Percentiles rank a stretch among this genome's conserved stretches.
phyloP scores from a whole-genome alignment of 2,329 filamentous ascomycete genomes.

The Dissoconium aciculare region DNA sequence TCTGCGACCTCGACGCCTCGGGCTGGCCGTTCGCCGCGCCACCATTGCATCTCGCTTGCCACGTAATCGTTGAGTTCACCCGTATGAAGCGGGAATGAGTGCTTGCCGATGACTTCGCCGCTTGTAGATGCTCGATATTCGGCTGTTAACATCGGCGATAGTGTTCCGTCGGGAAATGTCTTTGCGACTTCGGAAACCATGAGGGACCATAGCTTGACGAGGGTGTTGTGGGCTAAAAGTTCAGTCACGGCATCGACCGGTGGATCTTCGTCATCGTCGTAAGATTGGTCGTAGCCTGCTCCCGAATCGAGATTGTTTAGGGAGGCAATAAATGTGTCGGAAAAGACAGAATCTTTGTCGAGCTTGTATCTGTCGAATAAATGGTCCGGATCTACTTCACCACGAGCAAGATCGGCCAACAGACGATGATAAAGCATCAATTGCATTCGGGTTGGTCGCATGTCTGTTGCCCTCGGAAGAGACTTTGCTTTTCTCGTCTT shows the following conservation, averaged over 20 bases:
- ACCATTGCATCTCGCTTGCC: slow-evolving; percentile 63
- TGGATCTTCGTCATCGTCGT: slow-evolving; percentile 18
- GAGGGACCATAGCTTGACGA: slow-evolving; percentile 44
- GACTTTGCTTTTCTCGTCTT: slow-evolving; percentile 62
- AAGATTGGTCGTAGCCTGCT: not conserved
- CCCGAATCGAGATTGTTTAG: slow-evolving; percentile 51
- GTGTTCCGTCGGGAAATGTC: slow-evolving; percentile 22
- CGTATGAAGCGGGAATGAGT: slow-evolving; percentile 52
- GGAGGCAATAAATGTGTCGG: slow-evolving; percentile 63
- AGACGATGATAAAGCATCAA: slow-evolving; percentile 81
- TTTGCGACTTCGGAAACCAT: slow-evolving; percentile 46
- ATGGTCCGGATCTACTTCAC: slow-evolving; percentile 51
- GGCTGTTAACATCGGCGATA: slow-evolving; percentile 43
- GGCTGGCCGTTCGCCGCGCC: slow-evolving; percentile 60
- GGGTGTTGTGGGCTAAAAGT: slow-evolving; percentile 43
- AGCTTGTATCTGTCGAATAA: slow-evolving; percentile 61
- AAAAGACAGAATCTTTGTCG: slow-evolving; percentile 51
- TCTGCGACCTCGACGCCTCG: slow-evolving; percentile 69
- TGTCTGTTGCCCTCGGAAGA: slow-evolving; percentile 48
- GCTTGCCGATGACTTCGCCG: slow-evolving; percentile 41
- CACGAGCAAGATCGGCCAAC: slow-evolving; percentile 58
- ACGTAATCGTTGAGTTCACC: slow-evolving; percentile 51
- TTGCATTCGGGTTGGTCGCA: slow-evolving; percentile 69
- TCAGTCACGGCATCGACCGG: slow-evolving; percentile 36
- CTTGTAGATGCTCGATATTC: slow-evolving; percentile 37